These are phyloP conservation scores for Leccinum olivaceopallidum DNA, from an alignment of 768 basidiomycete genomes.

Conservation along the genomic window DNA sequence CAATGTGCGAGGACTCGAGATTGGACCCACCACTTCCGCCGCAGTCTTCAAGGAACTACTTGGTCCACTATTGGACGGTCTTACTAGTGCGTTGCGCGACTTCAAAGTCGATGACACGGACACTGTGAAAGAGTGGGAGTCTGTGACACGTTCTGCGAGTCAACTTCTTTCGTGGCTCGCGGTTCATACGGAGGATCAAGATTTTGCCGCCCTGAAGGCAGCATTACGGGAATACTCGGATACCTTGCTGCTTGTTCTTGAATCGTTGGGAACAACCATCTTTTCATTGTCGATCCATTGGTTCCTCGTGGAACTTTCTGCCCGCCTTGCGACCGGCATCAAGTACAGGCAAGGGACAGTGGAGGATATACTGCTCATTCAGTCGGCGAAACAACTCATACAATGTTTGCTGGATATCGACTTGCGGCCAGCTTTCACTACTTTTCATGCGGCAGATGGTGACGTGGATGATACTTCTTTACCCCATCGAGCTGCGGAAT, in stretches of 20 bases:
- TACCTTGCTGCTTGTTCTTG: conserved; percentile 40
- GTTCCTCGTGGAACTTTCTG: conserved; percentile 62
- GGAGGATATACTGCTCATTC: conserved; percentile 23
- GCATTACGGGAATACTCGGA: conserved; percentile 39
- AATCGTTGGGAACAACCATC: conserved; percentile 34
- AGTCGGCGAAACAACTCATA: conserved; percentile 43
- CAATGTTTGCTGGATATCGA: conserved; percentile 54
- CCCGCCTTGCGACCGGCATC: conserved; percentile 35
- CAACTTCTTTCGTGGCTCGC: conserved; percentile 50
- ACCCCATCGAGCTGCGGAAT: conserved; percentile 50
- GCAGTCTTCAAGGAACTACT: conserved; percentile 46
- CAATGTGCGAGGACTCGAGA: conserved; percentile 40
- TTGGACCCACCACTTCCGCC: conserved; percentile 45
- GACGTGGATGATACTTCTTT: conserved; percentile 37
- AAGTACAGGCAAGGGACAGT: conserved; percentile 31
- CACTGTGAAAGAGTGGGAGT: conserved; percentile 39
- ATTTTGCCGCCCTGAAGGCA: conserved; percentile 30
- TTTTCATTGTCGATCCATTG: conserved; percentile 53
- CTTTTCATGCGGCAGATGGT: conserved; percentile 20
- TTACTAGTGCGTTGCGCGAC: conserved; percentile 40
- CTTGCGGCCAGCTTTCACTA: conserved; percentile 36
- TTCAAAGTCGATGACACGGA: conserved; percentile 27
- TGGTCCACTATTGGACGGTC: conserved; percentile 46
- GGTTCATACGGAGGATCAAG: conserved; percentile 35
- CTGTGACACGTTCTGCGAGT: conserved; percentile 40